These are phyloP conservation scores for Cardiospermum halicacabum DNA, from an alignment of 345 rosid species.

Conservation along the genomic window DNA sequence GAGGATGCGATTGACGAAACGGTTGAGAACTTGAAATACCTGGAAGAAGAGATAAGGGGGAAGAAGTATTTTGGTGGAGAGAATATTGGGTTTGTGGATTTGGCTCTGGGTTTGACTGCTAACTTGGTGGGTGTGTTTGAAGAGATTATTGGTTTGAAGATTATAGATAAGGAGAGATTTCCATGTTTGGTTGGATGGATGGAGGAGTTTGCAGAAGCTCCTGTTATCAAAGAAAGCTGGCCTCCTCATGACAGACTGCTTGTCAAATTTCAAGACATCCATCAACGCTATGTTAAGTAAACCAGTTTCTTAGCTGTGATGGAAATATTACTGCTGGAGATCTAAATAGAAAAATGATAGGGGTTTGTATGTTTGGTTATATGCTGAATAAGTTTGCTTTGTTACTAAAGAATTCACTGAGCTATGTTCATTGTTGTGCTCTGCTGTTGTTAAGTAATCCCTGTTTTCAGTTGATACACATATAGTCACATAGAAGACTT, in stretches of 20 bases:
- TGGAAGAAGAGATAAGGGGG: slow-evolving; percentile 33
- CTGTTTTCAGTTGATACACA: too few species aligned
- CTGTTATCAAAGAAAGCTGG: slow-evolving; percentile 23
- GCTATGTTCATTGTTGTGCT: too few species aligned
- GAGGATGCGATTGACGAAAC: slow-evolving; percentile 20
- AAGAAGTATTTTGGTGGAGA: slow-evolving; percentile 44
- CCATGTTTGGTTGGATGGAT: slow-evolving; percentile 30
- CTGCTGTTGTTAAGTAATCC: too few species aligned
- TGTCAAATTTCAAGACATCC: slow-evolving; percentile 20
- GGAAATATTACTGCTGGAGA: too few species aligned
- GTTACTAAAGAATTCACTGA: too few species aligned
- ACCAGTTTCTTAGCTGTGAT: too few species aligned
- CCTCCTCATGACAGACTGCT: slow-evolving; percentile 34
- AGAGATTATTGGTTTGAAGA: slow-evolving; percentile 17
- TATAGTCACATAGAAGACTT: too few species aligned
- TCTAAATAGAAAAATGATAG: too few species aligned
- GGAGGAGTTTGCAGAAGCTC: slow-evolving; percentile 18
- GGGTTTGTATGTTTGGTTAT: too few species aligned
- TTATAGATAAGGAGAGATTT: slow-evolving; percentile 19
- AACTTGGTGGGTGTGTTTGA: slow-evolving; percentile 21
- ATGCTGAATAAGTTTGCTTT: too few species aligned
- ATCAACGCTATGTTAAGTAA: slow-evolving; percentile 2
- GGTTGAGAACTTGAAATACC: slow-evolving; percentile 18
- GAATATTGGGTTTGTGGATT: slow-evolving; percentile 28
- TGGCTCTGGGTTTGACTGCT: slow-evolving; percentile 36